A percentile compares a stretch with the other conserved stretches of the same genome.
Conservation (phyloP, 495 filamentous ascomycete genomes). For the Talaromyces thailandensis region DNA sequence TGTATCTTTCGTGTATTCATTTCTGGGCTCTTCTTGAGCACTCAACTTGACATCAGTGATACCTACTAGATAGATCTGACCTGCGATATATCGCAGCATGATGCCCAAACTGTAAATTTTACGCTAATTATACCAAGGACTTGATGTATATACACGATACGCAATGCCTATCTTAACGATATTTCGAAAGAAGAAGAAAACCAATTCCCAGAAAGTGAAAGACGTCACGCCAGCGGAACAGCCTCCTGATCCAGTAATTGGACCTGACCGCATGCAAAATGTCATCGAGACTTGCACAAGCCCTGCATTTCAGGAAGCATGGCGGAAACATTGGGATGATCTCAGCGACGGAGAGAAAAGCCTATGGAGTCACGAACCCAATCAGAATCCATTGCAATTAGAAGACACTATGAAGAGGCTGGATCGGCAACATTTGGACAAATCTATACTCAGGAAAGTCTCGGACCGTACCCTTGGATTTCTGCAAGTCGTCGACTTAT, state of each 20-base stretch:
- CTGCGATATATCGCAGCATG: background rate
- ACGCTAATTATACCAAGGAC: background rate
- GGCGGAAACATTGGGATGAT: conserved; percentile 1
- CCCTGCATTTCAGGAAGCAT: conserved; percentile 4
- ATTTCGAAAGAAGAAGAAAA: background rate
- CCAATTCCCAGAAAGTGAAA: background rate
- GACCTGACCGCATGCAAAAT: background rate
- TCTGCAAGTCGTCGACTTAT: background rate
- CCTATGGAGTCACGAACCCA: background rate
- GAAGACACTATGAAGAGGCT: background rate
- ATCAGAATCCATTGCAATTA: background rate
- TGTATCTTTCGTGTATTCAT: background rate
- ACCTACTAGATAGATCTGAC: background rate
- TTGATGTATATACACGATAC: background rate
- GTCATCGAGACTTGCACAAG: background rate
- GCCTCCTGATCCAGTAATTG: background rate
- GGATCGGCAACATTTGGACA: background rate
- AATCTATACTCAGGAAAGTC: background rate
- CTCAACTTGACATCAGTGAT: no score
- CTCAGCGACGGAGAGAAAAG: background rate
- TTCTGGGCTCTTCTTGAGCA: no score
- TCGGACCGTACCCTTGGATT: background rate
- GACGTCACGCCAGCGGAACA: background rate
- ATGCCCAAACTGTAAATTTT: background rate
- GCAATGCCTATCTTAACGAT: background rate